Conservation (phyloP, 768 basidiomycete species). For the Postia placenta region DNA sequence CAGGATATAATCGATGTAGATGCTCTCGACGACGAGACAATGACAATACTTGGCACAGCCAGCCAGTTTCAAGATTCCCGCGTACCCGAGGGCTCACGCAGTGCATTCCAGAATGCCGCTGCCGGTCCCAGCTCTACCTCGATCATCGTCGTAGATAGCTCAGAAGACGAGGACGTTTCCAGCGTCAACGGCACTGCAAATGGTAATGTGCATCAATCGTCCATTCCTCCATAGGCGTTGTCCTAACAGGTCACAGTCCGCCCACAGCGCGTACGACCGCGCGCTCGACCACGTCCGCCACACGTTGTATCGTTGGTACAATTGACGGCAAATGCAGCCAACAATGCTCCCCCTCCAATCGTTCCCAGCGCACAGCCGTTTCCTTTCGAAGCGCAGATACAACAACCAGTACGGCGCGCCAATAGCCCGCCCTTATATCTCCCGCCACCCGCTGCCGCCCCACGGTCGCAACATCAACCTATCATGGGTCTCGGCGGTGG, state of each 20-base stretch:
- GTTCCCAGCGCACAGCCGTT: conserved; percentile 47
- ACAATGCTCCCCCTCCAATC: conserved; percentile 31
- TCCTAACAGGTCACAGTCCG: no score
- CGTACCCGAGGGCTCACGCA: not conserved
- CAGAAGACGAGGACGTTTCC: conserved; percentile 31
- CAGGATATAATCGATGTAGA: conserved; percentile 41
- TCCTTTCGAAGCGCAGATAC: conserved; percentile 39
- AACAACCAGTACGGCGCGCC: conserved; percentile 15
- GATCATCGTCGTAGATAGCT: conserved; percentile 33
- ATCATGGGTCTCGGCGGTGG: conserved; percentile 63
- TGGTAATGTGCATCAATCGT: conserved; percentile 1
- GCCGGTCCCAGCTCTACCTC: not conserved
- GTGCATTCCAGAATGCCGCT: not conserved
- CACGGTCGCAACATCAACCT: conserved; percentile 52
- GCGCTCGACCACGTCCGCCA: conserved; percentile 36
- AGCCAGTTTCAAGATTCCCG: no score
- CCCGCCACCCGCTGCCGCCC: conserved; percentile 28
- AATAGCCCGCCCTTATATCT: conserved; percentile 19
- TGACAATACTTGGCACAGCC: no score
- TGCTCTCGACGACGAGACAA: conserved; percentile 30
- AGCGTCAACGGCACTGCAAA: conserved; percentile 8
- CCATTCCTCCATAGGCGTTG: no score
- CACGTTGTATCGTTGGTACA: no score
- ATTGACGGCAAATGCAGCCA: no score
- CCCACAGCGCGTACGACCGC: no score